Evolutionary conservation across 176 grass and related monocot genomes (phyloP), one percentile per base, ranked within the genome.

Genomic region (Rhynchospora pubera): DNA sequence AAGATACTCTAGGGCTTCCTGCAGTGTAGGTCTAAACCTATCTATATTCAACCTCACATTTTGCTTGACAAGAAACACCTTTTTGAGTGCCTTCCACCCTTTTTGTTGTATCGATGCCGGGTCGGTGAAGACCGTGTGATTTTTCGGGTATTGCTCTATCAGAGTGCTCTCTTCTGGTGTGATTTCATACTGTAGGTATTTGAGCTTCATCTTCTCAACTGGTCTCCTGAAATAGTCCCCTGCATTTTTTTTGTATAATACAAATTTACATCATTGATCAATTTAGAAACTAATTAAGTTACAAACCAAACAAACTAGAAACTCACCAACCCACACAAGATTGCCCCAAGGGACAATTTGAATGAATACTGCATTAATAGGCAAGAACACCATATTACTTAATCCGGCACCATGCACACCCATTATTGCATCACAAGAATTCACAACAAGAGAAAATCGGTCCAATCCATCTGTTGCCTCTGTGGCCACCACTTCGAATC

Each of bases 371-470:
- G 90, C 91, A 43, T 91, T 74, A 39, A 70, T 67, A 2, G 93
- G 91, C 6, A 97, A 61, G 88, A 93, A 97, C 71, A 93, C 87
- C 91, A 97, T 97, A 87, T 97, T 97, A 2, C 90, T 91, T 2
- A 97, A 79, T 23, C 93, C 93, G 5, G 93, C 89, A 50, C 93
- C 93, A 65, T 97, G 91, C 39, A 97, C 84, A 22, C 93, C 93
- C 23, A 97, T 48, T 63, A 93, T 75, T 28, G 26, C 91, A 77
- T 97, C 93, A 44, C 75, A 89, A 2, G 12, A 64, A 87, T 97
- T 97, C 1, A 91, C 93, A 0, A 71, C 9, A 75, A 79, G 89
- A n/a, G 91, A 84, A 81, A 93, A 93, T n/a, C 82, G 84, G 45
- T 87, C 86, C 42, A 97, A 67, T 78, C 93, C 79, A 77, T 63